Evolutionary conservation across 805 yeast species (phyloP).

Genomic region (Barnettozyma populi): DNA sequence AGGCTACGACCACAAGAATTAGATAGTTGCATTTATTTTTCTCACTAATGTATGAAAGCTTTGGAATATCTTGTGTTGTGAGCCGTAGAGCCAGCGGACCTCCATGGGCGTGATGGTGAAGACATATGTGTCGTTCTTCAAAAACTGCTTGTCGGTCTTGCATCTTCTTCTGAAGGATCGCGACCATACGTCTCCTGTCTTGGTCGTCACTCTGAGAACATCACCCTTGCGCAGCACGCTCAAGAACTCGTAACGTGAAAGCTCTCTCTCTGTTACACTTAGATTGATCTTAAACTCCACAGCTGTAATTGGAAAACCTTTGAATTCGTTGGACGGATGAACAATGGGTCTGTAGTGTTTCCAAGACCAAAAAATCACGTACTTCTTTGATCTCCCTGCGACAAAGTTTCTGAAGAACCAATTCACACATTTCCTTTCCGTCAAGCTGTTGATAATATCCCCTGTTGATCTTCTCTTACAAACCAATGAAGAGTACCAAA

Average conservation of each 20-base stretch:
- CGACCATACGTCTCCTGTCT: conserved; percentile 23
- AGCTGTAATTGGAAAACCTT: conserved; percentile 9
- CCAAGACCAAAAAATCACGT: conserved; percentile 26
- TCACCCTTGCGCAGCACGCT: not conserved
- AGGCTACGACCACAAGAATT: conserved; percentile 14
- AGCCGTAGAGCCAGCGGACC: conserved; percentile 21
- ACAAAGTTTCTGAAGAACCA: conserved; percentile 17
- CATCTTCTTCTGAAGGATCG: conserved; percentile 22
- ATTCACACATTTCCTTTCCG: conserved; percentile 4
- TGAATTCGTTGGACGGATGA: conserved; percentile 2
- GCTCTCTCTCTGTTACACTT: not conserved
- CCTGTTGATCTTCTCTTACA: conserved; percentile 24
- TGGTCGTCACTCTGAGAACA: not conserved
- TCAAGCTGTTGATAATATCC: conserved; percentile 7
- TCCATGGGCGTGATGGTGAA: conserved; percentile 9
- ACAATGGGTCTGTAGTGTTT: conserved; percentile 12
- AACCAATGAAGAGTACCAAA: conserved; percentile 38
- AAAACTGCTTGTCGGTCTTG: not conserved
- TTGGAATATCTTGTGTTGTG: conserved; percentile 14
- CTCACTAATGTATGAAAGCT: conserved; percentile 19
- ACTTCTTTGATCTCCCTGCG: conserved; percentile 20
- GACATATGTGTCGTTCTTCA: conserved; percentile 1
- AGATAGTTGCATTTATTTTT: not conserved
- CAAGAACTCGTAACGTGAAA: not conserved
- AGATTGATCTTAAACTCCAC: conserved; percentile 15